A percentile compares a stretch with the other conserved stretches of the same genome.
phyloP scores from a whole-genome alignment of 345 rosid genomes.

The Acer campestre region DNA sequence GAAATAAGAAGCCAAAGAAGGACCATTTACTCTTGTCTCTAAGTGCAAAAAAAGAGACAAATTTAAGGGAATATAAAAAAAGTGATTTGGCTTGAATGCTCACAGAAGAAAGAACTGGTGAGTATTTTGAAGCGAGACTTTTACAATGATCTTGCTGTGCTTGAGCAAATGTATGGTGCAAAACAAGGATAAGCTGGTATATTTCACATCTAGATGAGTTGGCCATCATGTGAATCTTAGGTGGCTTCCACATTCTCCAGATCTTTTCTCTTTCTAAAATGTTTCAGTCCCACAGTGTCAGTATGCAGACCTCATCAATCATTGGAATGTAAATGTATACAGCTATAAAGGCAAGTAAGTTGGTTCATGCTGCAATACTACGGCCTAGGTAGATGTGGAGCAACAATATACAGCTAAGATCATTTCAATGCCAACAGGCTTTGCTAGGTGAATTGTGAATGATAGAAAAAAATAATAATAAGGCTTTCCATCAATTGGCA shows the following conservation, averaged over 20 bases:
- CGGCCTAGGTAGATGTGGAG: background rate
- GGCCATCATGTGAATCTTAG: conserved; percentile 27
- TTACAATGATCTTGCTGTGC: background rate
- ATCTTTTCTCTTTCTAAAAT: conserved; percentile 13
- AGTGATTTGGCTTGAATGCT: conserved; percentile 23
- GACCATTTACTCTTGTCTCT: conserved; percentile 17
- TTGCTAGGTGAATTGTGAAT: conserved; percentile 8
- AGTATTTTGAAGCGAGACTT: conserved; percentile 3
- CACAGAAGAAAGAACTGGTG: conserved; percentile 13
- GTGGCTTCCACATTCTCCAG: conserved; percentile 30
- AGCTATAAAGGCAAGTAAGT: conserved; percentile 13
- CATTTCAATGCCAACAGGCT: conserved; percentile 12
- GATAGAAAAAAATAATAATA: background rate
- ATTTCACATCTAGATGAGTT: conserved; percentile 31
- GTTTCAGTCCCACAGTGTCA: conserved; percentile 9
- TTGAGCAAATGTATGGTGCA: conserved; percentile 15
- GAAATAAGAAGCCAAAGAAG: conserved; percentile 23
- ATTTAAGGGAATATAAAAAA: conserved; percentile 12
- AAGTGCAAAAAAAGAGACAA: conserved; percentile 13
- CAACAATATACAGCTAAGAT: background rate
- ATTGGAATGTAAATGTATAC: conserved; percentile 4
- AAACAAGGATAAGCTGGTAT: conserved; percentile 26
- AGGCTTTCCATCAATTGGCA: conserved; percentile 2
- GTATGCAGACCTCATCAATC: conserved; percentile 17
- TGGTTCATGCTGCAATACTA: conserved; percentile 14